A percentile compares a stretch with the other conserved stretches of the same genome.
Evolutionary conservation across 1,284 basidiomycete species (phyloP).

Genomic region (Melanopsichium pennsylvanicum): DNA sequence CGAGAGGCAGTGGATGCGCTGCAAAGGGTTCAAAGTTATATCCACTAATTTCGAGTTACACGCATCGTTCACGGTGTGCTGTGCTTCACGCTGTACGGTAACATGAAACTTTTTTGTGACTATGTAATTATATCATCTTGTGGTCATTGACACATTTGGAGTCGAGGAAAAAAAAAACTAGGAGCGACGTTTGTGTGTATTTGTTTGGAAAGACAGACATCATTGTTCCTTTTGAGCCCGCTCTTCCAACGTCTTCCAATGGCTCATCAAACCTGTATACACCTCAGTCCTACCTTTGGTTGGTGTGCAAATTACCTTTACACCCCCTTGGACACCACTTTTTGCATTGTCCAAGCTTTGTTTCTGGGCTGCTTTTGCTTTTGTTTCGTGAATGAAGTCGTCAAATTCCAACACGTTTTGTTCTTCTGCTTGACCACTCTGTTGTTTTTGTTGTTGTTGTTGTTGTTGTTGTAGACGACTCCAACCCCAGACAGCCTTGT

Average conservation of each 20-base stretch:
- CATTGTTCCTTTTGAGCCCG: conserved; percentile 13
- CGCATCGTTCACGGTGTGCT: no score
- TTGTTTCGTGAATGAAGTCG: conserved; percentile 43
- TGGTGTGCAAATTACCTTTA: conserved; percentile 33
- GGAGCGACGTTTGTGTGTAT: no score
- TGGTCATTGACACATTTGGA: no score
- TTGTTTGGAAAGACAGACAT: no score
- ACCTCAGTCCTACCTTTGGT: conserved; percentile 18
- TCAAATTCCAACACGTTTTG: conserved; percentile 42
- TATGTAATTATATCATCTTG: no score
- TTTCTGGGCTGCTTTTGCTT: conserved; percentile 12
- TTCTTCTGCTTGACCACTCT: no score
- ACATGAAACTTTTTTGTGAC: no score
- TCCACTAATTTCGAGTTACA: conserved; percentile 8
- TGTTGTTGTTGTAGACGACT: no score
- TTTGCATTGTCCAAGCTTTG: conserved; percentile 1
- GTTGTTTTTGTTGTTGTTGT: no score
- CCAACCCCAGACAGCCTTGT: conserved; percentile 62
- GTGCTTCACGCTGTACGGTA: no score
- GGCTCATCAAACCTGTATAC: conserved; percentile 25
- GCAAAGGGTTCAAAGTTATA: conserved; percentile 13
- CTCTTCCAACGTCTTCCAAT: conserved; percentile 44
- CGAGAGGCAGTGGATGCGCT: conserved; percentile 36
- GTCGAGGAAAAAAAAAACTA: no score
- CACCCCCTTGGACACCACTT: conserved; percentile 24